Base-by-base conservation (phyloP, 129 eudicot genomes). In the Ambrosia artemisiifolia region DNA sequence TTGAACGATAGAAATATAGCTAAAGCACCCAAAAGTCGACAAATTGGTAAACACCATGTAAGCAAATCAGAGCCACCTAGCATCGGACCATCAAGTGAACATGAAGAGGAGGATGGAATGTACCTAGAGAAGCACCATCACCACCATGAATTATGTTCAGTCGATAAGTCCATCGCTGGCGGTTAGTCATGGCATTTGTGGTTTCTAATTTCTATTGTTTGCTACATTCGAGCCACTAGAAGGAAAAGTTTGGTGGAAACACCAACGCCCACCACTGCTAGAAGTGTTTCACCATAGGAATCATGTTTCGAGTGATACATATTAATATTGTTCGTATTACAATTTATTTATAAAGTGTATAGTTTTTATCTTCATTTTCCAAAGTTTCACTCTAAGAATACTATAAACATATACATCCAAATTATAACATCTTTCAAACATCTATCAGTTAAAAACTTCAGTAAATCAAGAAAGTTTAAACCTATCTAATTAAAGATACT, bases 211-310 rank as follows among this genome's bases (percentile, higher is more conserved):
- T 76, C 88, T 9, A 60, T 88, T 42, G 60, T 78, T 18, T 79
- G 90, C 56, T 88, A 88, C 66, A 83, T 88, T 61, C 82, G 86
- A 40, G 95, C 88, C 6, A 88, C 95, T 8, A 59, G 86, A 50
- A 71, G 88, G 50, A 85, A 42, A 50, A 67, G 70, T 64, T 63
- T 54, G 3, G 70, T 62, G 7, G 86, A 79, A 50, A 78, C 92
- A 12, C 77, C 77, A n/a, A 78, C 82, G 36, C 82, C 82, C 5
- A 71, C 82, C 7, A 78, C 72, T 9, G 30, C 43, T 1, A 65
- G 32, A 24, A 64, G 77, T 71, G 65, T 28, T 33, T 67, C 51
- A 14, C 16, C 38, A 3, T 65, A 53, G 20, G 48, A 59, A 44
- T 49, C 16, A 73, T 34, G 63, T 42, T 17, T 36, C 11, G 33